Evolutionary conservation across 2,329 filamentous ascomycete genomes (phyloP).

Genomic region (Sordariomycetes sp.): DNA sequence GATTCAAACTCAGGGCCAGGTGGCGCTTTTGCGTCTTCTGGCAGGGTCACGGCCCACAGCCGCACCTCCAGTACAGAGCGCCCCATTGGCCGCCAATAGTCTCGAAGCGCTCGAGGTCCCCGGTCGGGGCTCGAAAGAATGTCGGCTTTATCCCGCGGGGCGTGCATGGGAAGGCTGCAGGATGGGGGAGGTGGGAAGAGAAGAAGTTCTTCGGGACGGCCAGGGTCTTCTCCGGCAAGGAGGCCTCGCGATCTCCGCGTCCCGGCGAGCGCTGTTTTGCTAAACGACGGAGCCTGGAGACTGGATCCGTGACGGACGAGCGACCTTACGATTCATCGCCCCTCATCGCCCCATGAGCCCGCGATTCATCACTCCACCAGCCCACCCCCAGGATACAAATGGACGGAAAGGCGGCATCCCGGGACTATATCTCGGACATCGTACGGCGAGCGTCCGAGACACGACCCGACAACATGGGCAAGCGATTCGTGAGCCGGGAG

Average conservation of each 20-base stretch:
- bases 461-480: background rate
- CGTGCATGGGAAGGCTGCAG: background rate
- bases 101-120: too few species aligned
- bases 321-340: background rate
- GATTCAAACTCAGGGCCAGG: too few species aligned
- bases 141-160: background rate
- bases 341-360: too few species aligned
- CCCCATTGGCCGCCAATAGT: too few species aligned
- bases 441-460: background rate
- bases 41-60: too few species aligned
- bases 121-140: too few species aligned
- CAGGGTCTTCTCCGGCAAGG: background rate
- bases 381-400: background rate
- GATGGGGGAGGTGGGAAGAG: background rate
- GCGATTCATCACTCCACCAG: background rate
- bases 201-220: background rate
- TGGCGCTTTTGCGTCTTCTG: too few species aligned
- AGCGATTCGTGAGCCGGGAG: background rate
- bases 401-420: background rate
- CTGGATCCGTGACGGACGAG: background rate
- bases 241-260: background rate
- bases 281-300: background rate
- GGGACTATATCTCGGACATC: background rate
- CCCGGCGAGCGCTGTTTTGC: background rate
- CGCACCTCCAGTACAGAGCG: too few species aligned